These are phyloP conservation scores for Termitomyces sp. DNA, from an alignment of 768 basidiomycete genomes.

Conservation along the genomic window DNA sequence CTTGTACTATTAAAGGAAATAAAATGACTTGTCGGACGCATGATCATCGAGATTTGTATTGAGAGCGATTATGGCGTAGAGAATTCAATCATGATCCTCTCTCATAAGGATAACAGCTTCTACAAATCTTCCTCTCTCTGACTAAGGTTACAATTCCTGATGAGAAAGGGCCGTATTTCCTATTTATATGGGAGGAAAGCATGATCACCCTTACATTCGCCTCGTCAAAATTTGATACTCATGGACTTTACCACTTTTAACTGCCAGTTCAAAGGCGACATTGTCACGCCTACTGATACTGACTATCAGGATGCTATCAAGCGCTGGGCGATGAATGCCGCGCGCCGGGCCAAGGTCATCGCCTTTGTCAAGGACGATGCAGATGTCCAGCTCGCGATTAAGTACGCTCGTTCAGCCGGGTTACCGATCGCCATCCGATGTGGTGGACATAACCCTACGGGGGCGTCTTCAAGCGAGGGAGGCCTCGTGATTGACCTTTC, in stretches of 20 bases:
- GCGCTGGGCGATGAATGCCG: constrained; percentile 7
- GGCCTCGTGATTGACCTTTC: constrained; percentile 35
- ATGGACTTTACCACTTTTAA: constrained; percentile 6
- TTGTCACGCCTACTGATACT: constrained; percentile 7
- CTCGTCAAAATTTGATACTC: neutral
- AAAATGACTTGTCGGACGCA: neutral
- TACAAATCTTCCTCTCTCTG: no score
- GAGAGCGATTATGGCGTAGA: no score
- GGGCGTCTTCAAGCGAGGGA: constrained; percentile 28
- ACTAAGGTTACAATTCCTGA: neutral
- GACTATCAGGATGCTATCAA: constrained; percentile 10
- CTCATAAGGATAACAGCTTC: no score
- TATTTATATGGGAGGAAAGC: neutral
- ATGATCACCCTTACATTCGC: neutral
- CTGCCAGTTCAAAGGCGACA: constrained; percentile 10
- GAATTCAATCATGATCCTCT: no score
- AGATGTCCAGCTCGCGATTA: constrained; percentile 12
- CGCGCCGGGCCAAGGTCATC: constrained; percentile 8
- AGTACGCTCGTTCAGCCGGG: constrained; percentile 5
- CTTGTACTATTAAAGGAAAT: neutral
- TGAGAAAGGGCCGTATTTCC: neutral
- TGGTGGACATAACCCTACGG: constrained; percentile 31
- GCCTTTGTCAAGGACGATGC: constrained; percentile 13
- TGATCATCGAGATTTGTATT: no score
- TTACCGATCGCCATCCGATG: constrained; percentile 27